Conservation (phyloP, 768 basidiomycete genomes). For the Chalciporus sphaerocephalus region DNA sequence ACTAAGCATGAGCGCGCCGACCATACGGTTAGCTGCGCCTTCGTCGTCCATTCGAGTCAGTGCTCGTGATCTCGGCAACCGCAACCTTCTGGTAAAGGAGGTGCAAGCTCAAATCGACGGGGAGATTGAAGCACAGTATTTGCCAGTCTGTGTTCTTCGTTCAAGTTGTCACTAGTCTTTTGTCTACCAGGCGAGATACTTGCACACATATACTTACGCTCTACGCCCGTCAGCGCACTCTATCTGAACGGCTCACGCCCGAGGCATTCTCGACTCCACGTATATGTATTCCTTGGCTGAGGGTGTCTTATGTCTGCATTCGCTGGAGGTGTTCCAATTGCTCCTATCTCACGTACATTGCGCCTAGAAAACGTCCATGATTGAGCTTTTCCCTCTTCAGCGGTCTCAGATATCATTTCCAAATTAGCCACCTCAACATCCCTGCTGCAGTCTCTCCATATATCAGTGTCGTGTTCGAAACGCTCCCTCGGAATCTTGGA, state of each 20-base stretch:
- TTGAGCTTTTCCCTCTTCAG: not conserved
- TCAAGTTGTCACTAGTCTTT: conserved; percentile 1
- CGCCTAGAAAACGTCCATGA: not conserved
- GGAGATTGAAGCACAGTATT: not conserved
- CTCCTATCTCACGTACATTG: not conserved
- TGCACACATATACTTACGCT: not conserved
- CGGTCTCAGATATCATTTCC: not conserved
- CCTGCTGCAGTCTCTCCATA: not conserved
- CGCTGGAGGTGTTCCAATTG: conserved; percentile 32
- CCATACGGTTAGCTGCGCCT: not conserved
- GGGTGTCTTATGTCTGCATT: conserved; percentile 3
- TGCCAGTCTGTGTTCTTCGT: conserved; percentile 1
- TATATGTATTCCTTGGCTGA: not conserved
- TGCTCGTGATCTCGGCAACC: not conserved
- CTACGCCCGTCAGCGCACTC: not conserved
- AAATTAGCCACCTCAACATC: not conserved
- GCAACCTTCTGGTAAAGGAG: not conserved
- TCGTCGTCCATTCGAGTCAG: not conserved
- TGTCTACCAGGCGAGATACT: conserved; percentile 8
- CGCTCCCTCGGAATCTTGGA: not conserved
- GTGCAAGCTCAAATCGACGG: conserved; percentile 3
- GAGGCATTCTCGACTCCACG: no score
- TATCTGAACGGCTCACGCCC: not conserved
- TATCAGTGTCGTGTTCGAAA: not conserved
- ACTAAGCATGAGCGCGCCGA: no score